Evolutionary conservation across 2,329 filamentous ascomycete species (phyloP).

Genomic region (Stachybotrys echinatus): DNA sequence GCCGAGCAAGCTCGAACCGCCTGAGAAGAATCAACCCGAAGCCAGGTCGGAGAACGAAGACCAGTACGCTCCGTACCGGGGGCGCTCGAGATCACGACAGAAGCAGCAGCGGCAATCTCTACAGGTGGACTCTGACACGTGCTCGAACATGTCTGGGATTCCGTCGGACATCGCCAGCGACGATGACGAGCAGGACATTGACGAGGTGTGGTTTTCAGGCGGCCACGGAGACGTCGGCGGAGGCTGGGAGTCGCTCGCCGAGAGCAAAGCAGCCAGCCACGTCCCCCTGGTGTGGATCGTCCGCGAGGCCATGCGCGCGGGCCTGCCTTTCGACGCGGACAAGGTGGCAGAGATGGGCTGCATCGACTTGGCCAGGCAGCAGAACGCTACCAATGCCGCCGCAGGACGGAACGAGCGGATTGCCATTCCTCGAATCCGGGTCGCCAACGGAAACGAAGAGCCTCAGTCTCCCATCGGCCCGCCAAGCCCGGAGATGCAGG

Average conservation of each 20-base stretch:
- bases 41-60: conserved; percentile 6
- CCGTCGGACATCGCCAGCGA: conserved; percentile 36
- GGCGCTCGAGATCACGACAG: conserved; percentile 31
- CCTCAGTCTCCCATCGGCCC: conserved; percentile 11
- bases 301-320: conserved; percentile 52
- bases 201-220: conserved; percentile 77
- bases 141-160: conserved; percentile 24
- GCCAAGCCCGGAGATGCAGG: conserved; percentile 13
- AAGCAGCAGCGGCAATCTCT: conserved; percentile 10
- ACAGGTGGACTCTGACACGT: conserved; percentile 14
- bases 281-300: conserved; percentile 69
- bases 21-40: neutral
- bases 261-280: conserved; percentile 60
- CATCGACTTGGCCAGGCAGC: conserved; percentile 8
- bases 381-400: conserved; percentile 2
- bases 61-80: conserved; percentile 35
- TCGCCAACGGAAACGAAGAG: conserved; percentile 16
- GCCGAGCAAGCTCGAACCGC: conserved; percentile 1
- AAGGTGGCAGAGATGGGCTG: conserved; percentile 66
- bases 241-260: conserved; percentile 58
- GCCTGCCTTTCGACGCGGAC: conserved; percentile 63
- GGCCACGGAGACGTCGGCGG: conserved; percentile 76
- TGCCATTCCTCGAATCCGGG: conserved; percentile 23
- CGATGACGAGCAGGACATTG: conserved; percentile 61
- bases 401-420: conserved; percentile 7